Conservation (phyloP, 2,329 filamentous ascomycete genomes). For the Cladorrhinum sp. region DNA sequence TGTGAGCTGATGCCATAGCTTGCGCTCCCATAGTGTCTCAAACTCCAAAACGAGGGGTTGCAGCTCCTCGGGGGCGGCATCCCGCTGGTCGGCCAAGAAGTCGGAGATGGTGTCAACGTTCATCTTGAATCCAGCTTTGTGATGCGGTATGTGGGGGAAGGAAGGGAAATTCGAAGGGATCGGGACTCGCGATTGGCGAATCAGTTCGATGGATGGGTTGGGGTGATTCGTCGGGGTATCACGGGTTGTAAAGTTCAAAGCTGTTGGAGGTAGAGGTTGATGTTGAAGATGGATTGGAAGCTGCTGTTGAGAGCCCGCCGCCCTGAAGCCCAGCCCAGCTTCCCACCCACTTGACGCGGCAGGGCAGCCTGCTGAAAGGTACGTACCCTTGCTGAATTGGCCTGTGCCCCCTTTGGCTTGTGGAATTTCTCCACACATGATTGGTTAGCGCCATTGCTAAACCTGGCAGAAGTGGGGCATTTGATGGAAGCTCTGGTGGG, state of each 20-base stretch:
- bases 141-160: neutral
- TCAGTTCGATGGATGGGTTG: neutral
- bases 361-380: conserved; percentile 39
- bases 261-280: neutral
- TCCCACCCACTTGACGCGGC: conserved; percentile 37
- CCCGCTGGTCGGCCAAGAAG: conserved; percentile 87
- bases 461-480: conserved; percentile 18
- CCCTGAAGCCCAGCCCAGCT: conserved; percentile 22
- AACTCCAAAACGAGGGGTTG: conserved; percentile 87
- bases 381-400: conserved; percentile 20
- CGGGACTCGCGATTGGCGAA: neutral
- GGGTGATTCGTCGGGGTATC: neutral
- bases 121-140: conserved; percentile 49
- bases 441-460: conserved; percentile 18
- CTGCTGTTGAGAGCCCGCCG: conserved; percentile 19
- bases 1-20: conserved; percentile 98
- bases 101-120: conserved; percentile 84
- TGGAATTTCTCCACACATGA: conserved; percentile 7
- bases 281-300: conserved; percentile 12
- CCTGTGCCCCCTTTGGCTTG: conserved; percentile 11
- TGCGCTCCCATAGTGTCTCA: conserved; percentile 96
- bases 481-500: conserved; percentile 21
- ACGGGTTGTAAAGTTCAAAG: neutral
- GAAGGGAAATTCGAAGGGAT: conserved; percentile 2
- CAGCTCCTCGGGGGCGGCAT: conserved; percentile 80